Percentiles rank a stretch among this genome's conserved stretches.
Conservation (phyloP, 352 stramenopile genomes). For the Phytophthora macrochlamydospora region DNA sequence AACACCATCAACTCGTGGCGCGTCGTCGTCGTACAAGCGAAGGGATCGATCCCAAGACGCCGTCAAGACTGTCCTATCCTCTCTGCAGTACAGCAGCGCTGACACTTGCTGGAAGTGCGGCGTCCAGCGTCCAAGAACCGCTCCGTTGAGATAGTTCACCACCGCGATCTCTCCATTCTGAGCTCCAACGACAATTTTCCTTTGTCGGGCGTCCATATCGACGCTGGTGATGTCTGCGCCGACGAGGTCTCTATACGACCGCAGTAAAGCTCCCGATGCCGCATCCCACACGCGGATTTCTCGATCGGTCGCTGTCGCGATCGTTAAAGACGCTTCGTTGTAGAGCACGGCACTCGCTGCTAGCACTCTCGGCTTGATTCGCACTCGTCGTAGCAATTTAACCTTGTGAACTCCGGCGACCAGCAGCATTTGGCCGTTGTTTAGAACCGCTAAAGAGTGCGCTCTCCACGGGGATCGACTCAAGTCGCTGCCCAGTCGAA, state of each 20-base stretch:
- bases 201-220: constrained; percentile 67
- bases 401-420: constrained; percentile 70
- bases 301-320: constrained; percentile 70
- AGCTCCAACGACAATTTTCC: constrained; percentile 72
- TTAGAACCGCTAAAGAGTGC: constrained; percentile 63
- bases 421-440: constrained; percentile 66
- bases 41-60: constrained; percentile 80
- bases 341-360: constrained; percentile 70
- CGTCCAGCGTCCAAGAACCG: constrained; percentile 66
- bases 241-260: constrained; percentile 60
- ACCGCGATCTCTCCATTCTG: constrained; percentile 72
- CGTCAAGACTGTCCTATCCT: constrained; percentile 76
- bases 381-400: constrained; percentile 71
- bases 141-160: constrained; percentile 81
- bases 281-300: constrained; percentile 80
- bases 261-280: constrained; percentile 52
- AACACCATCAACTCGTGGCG: constrained; percentile 21
- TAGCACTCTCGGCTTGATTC: constrained; percentile 61
- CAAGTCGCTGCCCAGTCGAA: constrained; percentile 65
- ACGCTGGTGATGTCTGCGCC: constrained; percentile 72
- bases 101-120: constrained; percentile 68
- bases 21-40: constrained; percentile 74
- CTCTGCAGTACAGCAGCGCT: constrained; percentile 73
- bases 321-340: constrained; percentile 68
- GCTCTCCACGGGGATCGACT: constrained; percentile 70